Conservation (phyloP, 306 rosid species). For the Astragalus glycyphyllos region DNA sequence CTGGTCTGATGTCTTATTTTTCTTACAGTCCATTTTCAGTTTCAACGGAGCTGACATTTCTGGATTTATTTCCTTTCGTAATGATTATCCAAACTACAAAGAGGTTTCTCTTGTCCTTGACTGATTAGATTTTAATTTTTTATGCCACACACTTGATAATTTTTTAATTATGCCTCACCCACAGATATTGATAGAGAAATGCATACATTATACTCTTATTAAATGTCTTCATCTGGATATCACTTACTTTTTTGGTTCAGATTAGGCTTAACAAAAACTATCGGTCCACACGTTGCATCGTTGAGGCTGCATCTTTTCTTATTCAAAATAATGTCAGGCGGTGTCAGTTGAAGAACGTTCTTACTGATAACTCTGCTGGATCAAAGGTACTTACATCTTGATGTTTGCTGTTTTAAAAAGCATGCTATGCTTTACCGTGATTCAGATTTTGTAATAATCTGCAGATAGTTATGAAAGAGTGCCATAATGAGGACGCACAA, state of each 20-base stretch:
- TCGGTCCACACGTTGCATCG: constrained; percentile 88
- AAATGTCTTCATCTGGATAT: constrained; percentile 31
- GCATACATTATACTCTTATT: not conserved
- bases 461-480: constrained; percentile 82
- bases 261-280: constrained; percentile 88
- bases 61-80: constrained; percentile 86
- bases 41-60: constrained; percentile 95
- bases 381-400: constrained; percentile 69
- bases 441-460: constrained; percentile 38
- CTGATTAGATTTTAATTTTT: constrained; percentile 22
- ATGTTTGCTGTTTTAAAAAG: constrained; percentile 32
- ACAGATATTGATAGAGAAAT: constrained; percentile 14
- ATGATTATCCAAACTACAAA: constrained; percentile 78
- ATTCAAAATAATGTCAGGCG: constrained; percentile 77
- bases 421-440: constrained; percentile 2
- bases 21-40: constrained; percentile 89
- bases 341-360: constrained; percentile 70
- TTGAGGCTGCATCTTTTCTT: constrained; percentile 93
- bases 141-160: constrained; percentile 30
- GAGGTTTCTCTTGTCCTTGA: constrained; percentile 67
- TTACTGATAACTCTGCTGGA: constrained; percentile 83
- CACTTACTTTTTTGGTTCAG: constrained; percentile 54
- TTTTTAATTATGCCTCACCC: not conserved
- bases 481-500: constrained; percentile 87
- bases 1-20: constrained; percentile 42